These are phyloP conservation scores for Coleophoma cylindrospora DNA, from an alignment of 2,329 filamentous ascomycete species.

Conservation along the genomic window DNA sequence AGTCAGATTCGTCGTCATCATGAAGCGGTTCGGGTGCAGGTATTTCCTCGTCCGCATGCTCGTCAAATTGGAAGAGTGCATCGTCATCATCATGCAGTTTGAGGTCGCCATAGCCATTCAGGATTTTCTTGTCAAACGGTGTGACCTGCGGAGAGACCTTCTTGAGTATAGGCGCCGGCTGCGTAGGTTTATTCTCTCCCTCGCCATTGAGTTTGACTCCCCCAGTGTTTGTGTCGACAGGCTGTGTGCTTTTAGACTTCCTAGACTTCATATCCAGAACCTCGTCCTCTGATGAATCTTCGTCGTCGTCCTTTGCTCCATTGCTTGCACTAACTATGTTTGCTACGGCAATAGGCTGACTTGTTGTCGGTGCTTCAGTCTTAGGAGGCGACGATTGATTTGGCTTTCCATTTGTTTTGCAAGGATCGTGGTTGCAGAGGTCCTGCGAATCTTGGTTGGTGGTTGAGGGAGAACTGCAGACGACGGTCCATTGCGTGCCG, in stretches of 20 bases:
- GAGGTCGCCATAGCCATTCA: constrained; percentile 5
- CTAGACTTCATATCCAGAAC: not conserved
- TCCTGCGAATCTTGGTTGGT: not conserved
- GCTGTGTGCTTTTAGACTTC: not conserved
- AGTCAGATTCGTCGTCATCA: constrained; percentile 7
- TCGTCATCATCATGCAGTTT: constrained; percentile 16
- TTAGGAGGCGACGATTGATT: no score
- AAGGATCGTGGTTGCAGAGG: not conserved
- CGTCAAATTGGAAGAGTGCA: constrained; percentile 22
- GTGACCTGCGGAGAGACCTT: no score
- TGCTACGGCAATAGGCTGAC: no score
- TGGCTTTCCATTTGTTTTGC: not conserved
- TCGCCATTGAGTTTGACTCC: not conserved
- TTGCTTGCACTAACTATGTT: no score
- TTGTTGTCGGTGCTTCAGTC: no score
- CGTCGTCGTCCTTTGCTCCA: not conserved
- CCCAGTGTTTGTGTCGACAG: not conserved
- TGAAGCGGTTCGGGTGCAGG: constrained; percentile 7
- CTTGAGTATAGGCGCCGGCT: no score
- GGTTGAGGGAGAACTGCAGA: constrained; percentile 21
- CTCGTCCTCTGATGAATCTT: not conserved
- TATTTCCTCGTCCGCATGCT: constrained; percentile 8
- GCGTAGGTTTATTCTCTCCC: no score
- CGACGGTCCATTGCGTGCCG: constrained; percentile 26
- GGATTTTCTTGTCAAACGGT: not conserved